Evolutionary conservation across 1,139 yeast genomes (phyloP), one percentile per base, ranked within the genome.

Genomic region (Debaryomyces robertsiae): DNA sequence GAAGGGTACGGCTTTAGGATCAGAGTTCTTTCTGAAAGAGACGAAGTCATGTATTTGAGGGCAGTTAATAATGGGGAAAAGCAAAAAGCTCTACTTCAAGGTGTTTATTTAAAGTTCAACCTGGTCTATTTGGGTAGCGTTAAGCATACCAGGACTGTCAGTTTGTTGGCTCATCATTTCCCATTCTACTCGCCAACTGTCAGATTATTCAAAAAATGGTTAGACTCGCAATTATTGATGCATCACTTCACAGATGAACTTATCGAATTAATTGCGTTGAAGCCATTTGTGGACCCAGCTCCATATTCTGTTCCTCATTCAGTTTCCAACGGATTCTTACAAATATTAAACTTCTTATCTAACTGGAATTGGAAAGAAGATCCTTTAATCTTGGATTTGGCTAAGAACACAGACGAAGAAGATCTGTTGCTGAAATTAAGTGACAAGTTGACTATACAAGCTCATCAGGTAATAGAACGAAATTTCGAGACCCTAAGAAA

Each of bases 331-430:
- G 98, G 96, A 10, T 89, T 93, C 56, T 69, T 87, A 46, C 83
- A 94, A 45, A 76, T 84, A 15, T 62, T 94, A 32, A 73, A 77
- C 39, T 87, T 84, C 54, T 63, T 93, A 33, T 77, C 95, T 11
- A 66, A 67, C 31, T 94, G 98, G 98, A 91, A 93, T 60, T 93
- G 98, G 98, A 83, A 80, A 53, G 95, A 86, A 48, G 90, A 84
- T 36, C 85, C 96, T 1, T 65, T 93, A 47, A 77, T 91, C 42
- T 67, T 93, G 49, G 96, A 91, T 55, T 68, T 88, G 50, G 73
- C 77, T 13, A 82, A 80, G 43, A 72, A 73, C 41, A 73, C 74
- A 19, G 73, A 73, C 27, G 66, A 63, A 9, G 54, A 46, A 36
- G 59, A 54, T 10, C 9, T 43, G 4, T 46, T 47, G 24, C 38